Conservation (phyloP, 495 filamentous ascomycete genomes). For the Xylaria palmicola region DNA sequence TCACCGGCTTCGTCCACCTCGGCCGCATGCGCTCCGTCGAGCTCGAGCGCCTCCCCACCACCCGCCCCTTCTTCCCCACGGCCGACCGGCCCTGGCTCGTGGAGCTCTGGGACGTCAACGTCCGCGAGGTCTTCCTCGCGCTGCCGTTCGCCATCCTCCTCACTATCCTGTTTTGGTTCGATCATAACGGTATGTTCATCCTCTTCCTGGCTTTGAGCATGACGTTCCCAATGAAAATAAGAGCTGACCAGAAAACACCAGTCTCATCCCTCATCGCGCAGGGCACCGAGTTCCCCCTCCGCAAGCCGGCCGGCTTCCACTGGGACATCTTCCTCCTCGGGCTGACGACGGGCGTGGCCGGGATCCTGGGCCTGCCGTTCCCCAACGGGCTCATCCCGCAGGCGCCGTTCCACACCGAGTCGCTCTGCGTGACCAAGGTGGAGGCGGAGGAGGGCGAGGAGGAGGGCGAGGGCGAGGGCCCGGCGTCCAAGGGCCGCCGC, state of each 20-base stretch:
- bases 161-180: conserved; percentile 90
- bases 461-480: conserved; percentile 57
- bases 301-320: conserved; percentile 92
- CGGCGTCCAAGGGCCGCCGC: conserved; percentile 42
- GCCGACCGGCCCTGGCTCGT: conserved; percentile 78
- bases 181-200: conserved; percentile 69
- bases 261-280: conserved; percentile 88
- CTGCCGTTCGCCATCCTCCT: conserved; percentile 84
- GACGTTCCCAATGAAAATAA: background rate
- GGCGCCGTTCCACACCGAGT: conserved; percentile 88
- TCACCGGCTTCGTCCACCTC: conserved; percentile 83
- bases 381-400: conserved; percentile 93
- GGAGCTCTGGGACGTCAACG: conserved; percentile 78
- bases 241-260: conserved; percentile 29
- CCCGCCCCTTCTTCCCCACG: conserved; percentile 80
- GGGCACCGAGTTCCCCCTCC: conserved; percentile 86
- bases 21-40: conserved; percentile 70
- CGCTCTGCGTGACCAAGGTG: conserved; percentile 71
- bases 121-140: conserved; percentile 78
- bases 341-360: conserved; percentile 79
- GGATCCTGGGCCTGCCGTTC: conserved; percentile 82
- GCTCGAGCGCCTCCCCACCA: conserved; percentile 66
- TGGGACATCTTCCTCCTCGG: conserved; percentile 95
- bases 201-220: background rate
- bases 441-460: conserved; percentile 55